A percentile compares a stretch with the other conserved stretches of the same genome.
Evolutionary conservation across 139 green algal genomes (phyloP).

Genomic region (Dunaliella sp.): DNA sequence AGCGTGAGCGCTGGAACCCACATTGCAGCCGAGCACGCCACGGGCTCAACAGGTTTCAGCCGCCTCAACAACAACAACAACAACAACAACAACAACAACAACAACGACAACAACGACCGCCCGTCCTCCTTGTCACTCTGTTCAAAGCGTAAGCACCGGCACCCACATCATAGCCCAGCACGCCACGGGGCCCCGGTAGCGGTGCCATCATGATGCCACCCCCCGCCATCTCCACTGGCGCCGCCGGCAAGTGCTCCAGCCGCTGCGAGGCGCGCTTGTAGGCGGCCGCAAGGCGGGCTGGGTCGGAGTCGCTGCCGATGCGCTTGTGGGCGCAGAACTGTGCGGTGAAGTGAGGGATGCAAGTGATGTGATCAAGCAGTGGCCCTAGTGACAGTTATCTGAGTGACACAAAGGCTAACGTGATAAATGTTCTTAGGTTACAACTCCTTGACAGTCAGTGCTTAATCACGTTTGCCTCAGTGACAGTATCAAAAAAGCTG

Average conservation of each 20-base stretch:
- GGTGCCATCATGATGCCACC: background rate
- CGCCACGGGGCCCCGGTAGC: slow-evolving; percentile 9
- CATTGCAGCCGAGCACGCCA: background rate
- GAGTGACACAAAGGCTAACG: too few species aligned
- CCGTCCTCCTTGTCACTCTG: too few species aligned
- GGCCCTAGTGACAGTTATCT: too few species aligned
- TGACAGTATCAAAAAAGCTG: too few species aligned
- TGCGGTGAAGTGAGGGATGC: too few species aligned
- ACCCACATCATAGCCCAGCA: slow-evolving; percentile 11
- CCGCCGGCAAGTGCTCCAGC: slow-evolving; percentile 8
- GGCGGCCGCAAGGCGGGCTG: too few species aligned
- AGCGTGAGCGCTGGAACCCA: too few species aligned
- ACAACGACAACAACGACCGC: background rate
- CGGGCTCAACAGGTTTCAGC: background rate
- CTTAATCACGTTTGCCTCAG: too few species aligned
- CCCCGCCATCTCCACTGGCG: background rate
- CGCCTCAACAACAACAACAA: background rate
- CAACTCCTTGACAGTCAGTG: too few species aligned
- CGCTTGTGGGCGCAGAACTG: background rate
- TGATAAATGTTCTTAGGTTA: too few species aligned
- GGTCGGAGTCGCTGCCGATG: background rate
- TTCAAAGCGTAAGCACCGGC: too few species aligned
- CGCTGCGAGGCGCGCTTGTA: slow-evolving; percentile 1
- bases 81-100: background rate
- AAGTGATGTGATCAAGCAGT: too few species aligned